Base-by-base conservation (phyloP, 768 basidiomycete genomes). In the Mycena olivaceomarginata region DNA sequence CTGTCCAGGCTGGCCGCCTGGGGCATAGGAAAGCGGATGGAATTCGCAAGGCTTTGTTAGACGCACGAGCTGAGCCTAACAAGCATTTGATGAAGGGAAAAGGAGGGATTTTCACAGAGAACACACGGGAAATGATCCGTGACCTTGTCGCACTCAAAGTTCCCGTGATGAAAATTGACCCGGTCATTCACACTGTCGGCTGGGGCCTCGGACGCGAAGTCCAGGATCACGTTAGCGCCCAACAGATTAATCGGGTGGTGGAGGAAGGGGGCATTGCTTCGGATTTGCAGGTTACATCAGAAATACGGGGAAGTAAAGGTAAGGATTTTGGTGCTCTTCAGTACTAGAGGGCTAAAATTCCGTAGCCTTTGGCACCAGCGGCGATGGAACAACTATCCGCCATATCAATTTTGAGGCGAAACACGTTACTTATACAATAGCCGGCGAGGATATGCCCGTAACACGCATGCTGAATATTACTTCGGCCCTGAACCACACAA, bases 231-330 rank as follows among this genome's bases (percentile, higher is more conserved):
- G 43, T 72, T 18, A 72, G 71, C 20, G 63, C 70, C 18, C 70
- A 46, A 2, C 70, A 72, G 5, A 45, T 72, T 8, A n/a, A n/a
- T 2, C 70, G 70, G 3, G 25, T 64, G 11, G 22, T 72, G 12
- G 70, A 72, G 62, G 70, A 72, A 56, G 70, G 46, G 13, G 70
- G 70, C 7, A 72, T 72, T 12, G 62, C 70, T 18, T 72, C 70
- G 9, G 70, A 64, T 56, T 22, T 72, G 7, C 70, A 72, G n/a
- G 70, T 53, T 15, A 39, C 70, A 13, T 5, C 39, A 10, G 70
- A 72, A 37, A 72, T 72, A 16, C 5, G 18, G 0, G 48, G 11
- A 1, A 7, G 22, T 15, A 39, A 37, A 53, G 66, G 66, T 53
- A 10, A 10, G 66, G n/a, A 7, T 8, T n/a, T 56, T 51, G 25